These are phyloP conservation scores for Fremontodendron californicum DNA, from an alignment of 345 rosid genomes.

Conservation along the genomic window DNA sequence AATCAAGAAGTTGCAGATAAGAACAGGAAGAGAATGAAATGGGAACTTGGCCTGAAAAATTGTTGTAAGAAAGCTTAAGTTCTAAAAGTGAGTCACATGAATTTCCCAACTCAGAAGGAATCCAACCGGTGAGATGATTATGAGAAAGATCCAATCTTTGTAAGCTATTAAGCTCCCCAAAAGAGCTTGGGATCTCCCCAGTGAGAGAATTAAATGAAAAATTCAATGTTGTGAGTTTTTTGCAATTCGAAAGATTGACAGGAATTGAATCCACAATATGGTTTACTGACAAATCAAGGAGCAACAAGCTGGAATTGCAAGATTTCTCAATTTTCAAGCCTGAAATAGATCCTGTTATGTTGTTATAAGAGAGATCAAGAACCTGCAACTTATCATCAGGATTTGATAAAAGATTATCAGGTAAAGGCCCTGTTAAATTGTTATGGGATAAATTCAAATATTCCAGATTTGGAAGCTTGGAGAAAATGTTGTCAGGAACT, in stretches of 20 bases:
- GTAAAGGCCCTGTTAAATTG: conserved; percentile 65
- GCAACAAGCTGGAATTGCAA: conserved; percentile 58
- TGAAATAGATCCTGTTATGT: conserved; percentile 80
- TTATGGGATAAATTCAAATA: conserved; percentile 54
- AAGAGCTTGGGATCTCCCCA: conserved; percentile 61
- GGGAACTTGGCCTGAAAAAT: conserved; percentile 76
- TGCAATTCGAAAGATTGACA: conserved; percentile 62
- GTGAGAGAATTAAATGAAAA: conserved; percentile 57
- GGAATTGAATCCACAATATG: conserved; percentile 54
- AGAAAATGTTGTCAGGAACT: conserved; percentile 54
- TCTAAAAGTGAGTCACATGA: conserved; percentile 60
- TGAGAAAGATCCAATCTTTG: conserved; percentile 75
- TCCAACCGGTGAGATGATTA: conserved; percentile 76
- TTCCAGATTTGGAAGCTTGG: conserved; percentile 53
- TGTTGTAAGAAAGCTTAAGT: conserved; percentile 62
- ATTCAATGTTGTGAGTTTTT: conserved; percentile 60
- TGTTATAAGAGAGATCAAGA: conserved; percentile 79
- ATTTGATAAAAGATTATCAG: conserved; percentile 45
- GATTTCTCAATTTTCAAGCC: conserved; percentile 49
- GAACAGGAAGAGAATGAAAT: conserved; percentile 61
- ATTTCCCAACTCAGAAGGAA: conserved; percentile 71
- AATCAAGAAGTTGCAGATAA: conserved; percentile 62
- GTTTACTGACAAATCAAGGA: conserved; percentile 69
- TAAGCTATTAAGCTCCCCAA: conserved; percentile 50
- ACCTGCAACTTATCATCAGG: conserved; percentile 60